These are phyloP conservation scores for Reticulascus tulasneorum DNA, from an alignment of 2,329 filamentous ascomycete genomes.

Conservation along the genomic window DNA sequence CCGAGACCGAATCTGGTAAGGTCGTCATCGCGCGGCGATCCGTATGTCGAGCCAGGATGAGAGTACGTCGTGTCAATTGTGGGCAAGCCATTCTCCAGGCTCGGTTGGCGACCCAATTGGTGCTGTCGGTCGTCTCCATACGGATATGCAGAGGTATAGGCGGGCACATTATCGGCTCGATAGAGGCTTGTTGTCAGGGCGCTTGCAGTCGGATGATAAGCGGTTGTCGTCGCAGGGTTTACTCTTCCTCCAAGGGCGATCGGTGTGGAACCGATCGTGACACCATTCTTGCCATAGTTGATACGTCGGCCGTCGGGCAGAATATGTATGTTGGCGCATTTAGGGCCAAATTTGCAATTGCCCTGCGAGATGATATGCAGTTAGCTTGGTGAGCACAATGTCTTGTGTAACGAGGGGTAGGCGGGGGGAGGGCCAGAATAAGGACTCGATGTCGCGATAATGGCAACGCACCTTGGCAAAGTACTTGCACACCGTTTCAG, in stretches of 20 bases:
- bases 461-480: slow-evolving; percentile 77
- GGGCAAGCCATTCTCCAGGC: slow-evolving; percentile 52
- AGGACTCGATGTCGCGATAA: slow-evolving; percentile 2
- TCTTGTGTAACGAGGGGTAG: slow-evolving; percentile 8
- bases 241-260: slow-evolving; percentile 64
- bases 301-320: slow-evolving; percentile 90
- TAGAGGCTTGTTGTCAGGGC: slow-evolving; percentile 61
- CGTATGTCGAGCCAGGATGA: slow-evolving; percentile 61
- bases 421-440: slow-evolving; percentile 13
- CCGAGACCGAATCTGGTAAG: slow-evolving; percentile 60
- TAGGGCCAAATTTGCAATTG: slow-evolving; percentile 98
- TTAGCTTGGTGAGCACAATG: slow-evolving; percentile 7
- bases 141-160: slow-evolving; percentile 34
- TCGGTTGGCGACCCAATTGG: slow-evolving; percentile 43
- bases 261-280: slow-evolving; percentile 55
- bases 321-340: slow-evolving; percentile 95
- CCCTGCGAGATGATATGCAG: slow-evolving; percentile 52
- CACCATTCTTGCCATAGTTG: slow-evolving; percentile 71
- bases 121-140: slow-evolving; percentile 37
- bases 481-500: slow-evolving; percentile 95
- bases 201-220: slow-evolving; percentile 59
- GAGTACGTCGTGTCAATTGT: slow-evolving; percentile 57
- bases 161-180: slow-evolving; percentile 34
- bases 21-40: slow-evolving; percentile 74
- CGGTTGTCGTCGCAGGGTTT: slow-evolving; percentile 51